Evolutionary conservation across 306 rosid genomes (phyloP).

Genomic region (Castanospermum australe): DNA sequence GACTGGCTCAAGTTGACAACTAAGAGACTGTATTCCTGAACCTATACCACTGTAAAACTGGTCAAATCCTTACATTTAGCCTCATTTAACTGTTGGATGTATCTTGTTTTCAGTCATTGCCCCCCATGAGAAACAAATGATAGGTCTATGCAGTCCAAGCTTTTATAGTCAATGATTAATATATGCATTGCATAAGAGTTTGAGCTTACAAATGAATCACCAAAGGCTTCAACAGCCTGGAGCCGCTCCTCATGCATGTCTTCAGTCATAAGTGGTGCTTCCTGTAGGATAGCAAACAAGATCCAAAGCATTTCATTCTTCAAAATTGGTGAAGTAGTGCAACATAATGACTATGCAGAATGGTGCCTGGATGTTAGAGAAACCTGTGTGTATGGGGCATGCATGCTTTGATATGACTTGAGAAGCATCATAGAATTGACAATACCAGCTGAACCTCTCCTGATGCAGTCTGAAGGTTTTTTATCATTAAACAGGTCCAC

Average conservation of each 20-base stretch:
- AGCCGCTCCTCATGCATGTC: slow-evolving; percentile 99
- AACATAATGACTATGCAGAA: slow-evolving; percentile 18
- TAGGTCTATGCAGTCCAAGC: slow-evolving; percentile 9
- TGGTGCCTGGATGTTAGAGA: slow-evolving; percentile 28
- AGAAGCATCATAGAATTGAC: slow-evolving; percentile 79
- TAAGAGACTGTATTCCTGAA: not conserved
- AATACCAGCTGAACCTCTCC: slow-evolving; percentile 85
- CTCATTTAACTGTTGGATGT: slow-evolving; percentile 8
- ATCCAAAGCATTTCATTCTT: slow-evolving; percentile 19
- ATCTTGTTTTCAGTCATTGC: slow-evolving; percentile 14
- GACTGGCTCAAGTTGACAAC: slow-evolving; percentile 12
- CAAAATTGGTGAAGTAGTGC: slow-evolving; percentile 15
- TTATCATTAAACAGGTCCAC: slow-evolving; percentile 33
- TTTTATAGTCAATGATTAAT: not conserved
- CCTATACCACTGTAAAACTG: not conserved
- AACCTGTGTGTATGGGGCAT: slow-evolving; percentile 94
- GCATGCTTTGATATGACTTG: slow-evolving; percentile 80
- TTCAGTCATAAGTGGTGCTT: slow-evolving; percentile 94
- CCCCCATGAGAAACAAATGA: slow-evolving; percentile 9
- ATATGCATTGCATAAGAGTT: slow-evolving; percentile 9
- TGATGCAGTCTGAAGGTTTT: slow-evolving; percentile 46
- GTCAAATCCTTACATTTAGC: slow-evolving; percentile 6
- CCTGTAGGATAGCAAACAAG: slow-evolving; percentile 48
- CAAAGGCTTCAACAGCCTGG: slow-evolving; percentile 84
- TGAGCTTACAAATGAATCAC: slow-evolving; percentile 86